Base-by-base conservation (phyloP, 106 monocot genomes). In the Dendrobium catenatum region DNA sequence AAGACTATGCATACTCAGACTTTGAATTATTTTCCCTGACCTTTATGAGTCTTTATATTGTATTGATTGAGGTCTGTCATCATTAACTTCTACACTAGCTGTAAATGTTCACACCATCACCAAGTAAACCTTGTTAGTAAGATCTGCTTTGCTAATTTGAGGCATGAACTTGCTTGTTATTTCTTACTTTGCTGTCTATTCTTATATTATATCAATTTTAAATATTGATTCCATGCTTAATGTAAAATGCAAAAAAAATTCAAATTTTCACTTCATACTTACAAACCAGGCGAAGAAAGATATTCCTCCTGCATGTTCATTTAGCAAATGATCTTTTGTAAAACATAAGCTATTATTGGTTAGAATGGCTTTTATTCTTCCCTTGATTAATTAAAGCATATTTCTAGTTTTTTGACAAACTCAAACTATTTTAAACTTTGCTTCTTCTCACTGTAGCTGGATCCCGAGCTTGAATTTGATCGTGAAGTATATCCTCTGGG, bases 381-480 rank as follows among this genome's bases (percentile, higher is more conserved):
- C 22, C 9, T 19, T 74, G 19, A 42, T 76, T 51, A 9, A 27
- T 76, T 76, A 11, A 15, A 49, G 27, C 41, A 74, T 44, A 20
- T 74, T 44, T 43, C 43, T 76, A 2, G 49, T 76, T 9, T 76
- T 9, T 44, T 76, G 42, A 49, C 10, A 9, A 11, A 15, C 27
- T 49, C 27, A 76, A 49, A 26, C 6, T 49, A 70, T 18, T 16
- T 13, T 48, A 72, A 43, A 76, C 19, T 81, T 82, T 49, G 6
- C 42, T 77, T 31, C 33, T 44, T 80, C 9, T 73, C 10, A 72
- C 77, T 85, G 54, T 81, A 99, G 98, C 82, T 99, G 95, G 99
- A 99, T 82, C 99, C 99, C 33, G 99, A 99, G 75, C 93, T 99
- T 84, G 99, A 99, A 85, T 99, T 99, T 86, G 99, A 99, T 56